A percentile compares a stretch with the other conserved stretches of the same genome.
These are phyloP conservation scores for Lactarius hatsudake DNA, from an alignment of 768 basidiomycete species.

Conservation along the genomic window DNA sequence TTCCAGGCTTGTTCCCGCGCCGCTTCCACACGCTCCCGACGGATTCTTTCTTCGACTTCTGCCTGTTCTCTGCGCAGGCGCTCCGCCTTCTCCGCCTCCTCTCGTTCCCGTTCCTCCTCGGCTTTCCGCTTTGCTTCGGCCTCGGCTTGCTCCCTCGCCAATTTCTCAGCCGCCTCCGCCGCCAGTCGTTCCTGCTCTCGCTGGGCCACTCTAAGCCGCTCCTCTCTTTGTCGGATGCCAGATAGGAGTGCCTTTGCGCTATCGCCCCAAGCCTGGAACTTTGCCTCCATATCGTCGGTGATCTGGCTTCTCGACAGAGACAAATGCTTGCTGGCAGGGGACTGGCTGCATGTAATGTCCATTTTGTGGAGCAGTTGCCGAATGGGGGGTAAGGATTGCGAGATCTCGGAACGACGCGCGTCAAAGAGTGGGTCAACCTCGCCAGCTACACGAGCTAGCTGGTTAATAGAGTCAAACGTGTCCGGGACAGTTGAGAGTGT, in stretches of 20 bases:
- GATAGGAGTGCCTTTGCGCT: slow-evolving; percentile 11
- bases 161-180: slow-evolving; percentile 29
- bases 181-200: slow-evolving; percentile 30
- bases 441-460: slow-evolving; percentile 39
- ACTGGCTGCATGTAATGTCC: slow-evolving; percentile 48
- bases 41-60: slow-evolving; percentile 25
- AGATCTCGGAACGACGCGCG: slow-evolving; percentile 39
- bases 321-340: slow-evolving; percentile 46
- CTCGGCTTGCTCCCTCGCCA: slow-evolving; percentile 27
- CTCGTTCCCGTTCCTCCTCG: slow-evolving; percentile 27
- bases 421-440: slow-evolving; percentile 39
- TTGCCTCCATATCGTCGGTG: slow-evolving; percentile 38
- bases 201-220: slow-evolving; percentile 19
- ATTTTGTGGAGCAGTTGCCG: slow-evolving; percentile 55
- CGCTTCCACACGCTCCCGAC: neutral
- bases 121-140: slow-evolving; percentile 25
- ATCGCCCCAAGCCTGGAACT: slow-evolving; percentile 19
- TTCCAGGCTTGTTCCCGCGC: slow-evolving; percentile 6
- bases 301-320: slow-evolving; percentile 48
- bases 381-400: slow-evolving; percentile 50
- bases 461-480: slow-evolving; percentile 33
- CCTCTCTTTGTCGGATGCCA: slow-evolving; percentile 17
- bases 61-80: slow-evolving; percentile 25
- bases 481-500: slow-evolving; percentile 35
- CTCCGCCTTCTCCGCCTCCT: slow-evolving; percentile 29